Evolutionary conservation across 805 yeast genomes (phyloP), one percentile per base, ranked within the genome.

Genomic region (Myxozyma geophila): DNA sequence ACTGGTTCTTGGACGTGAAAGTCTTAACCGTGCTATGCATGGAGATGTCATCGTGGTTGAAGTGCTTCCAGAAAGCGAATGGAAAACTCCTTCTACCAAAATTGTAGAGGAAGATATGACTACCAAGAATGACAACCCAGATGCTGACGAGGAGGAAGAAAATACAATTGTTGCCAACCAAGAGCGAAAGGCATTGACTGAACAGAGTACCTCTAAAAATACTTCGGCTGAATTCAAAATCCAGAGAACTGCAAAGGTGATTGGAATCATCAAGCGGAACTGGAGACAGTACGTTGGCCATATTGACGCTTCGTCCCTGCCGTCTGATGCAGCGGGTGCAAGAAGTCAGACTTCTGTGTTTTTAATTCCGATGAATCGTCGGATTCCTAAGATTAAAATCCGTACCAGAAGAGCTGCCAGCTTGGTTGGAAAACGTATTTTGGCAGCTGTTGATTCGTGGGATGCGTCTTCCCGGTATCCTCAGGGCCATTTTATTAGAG

Each of bases 271-370:
- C 48, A 88, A 90, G 77, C 84, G 99, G 76, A 90, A 93, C 66
- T 95, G 99, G 99, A 84, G 99, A 75, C 86, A 87, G 69, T 95
- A 92, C 73, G 99, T 95, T 44, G 99, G 99, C 13, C 97, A 92
- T 75, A 82, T 95, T 66, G 87, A 93, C 1, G 88, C 91, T 49
- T 82, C 86, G 43, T 87, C 96, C 1, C 88, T 89, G 1, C 75
- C 80, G 21, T 46, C 47, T 36, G 69, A 46, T 51, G 65, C 59
- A 8, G 57, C 64, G 1, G 46, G 89, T 15, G 86, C 88, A 68
- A 87, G 88, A 72, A 84, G 85, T 13, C 72, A 69, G 35, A 52
- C 65, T 9, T 58, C 70, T 52, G 93, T 95, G 60, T 87, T 95
- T 71, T 96, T 95, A 23, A 81, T 89, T 54, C 82, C 96, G 63